Evolutionary conservation across 1,284 basidiomycete species (phyloP), one percentile per base, ranked within the genome.

Genomic region (Exobasidium cylindrosporum): DNA sequence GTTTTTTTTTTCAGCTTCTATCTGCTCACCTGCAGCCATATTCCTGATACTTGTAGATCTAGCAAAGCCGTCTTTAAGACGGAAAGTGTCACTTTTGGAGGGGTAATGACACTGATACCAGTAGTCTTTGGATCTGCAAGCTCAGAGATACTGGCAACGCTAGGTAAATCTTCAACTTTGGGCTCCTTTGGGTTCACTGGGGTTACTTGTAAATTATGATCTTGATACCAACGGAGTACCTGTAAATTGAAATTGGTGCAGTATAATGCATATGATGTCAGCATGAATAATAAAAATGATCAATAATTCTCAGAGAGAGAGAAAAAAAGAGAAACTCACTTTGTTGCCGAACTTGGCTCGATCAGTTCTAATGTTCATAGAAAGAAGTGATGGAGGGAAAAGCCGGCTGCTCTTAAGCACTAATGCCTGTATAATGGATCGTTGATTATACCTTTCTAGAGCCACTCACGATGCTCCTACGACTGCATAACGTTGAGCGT

Each of bases 141-240:
- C 21, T 68, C 57, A 31, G 26, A 26, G 14, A 70, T 62, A 1
- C 52, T 54, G 2, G 69, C 62, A 2, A 62, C 46, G 11, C 61
- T 64, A 3, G 62, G 46, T 14, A 64, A 31, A 7, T 64, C 61
- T 40, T 77, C 77, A 50, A 78, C 69, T 40, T 61, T 61, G 23
- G 62, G 24, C 52, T 72, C 68, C 32, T 70, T 72, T 6, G 77
- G 73, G 47, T 78, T 69, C 30, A 79, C 70, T 5, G 77, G 74
- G 1, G 73, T 74, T 2, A 68, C 66, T 3, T 70, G 61, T 49
- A 78, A 54, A 17, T 65, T 49, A 43, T 69, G 58, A 6, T 65
- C 56, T 30, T 73, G 66, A 50, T 79, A 78, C 77, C 76, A 79
- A 30, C 70, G 72, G 6, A 79, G 55, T 10, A 75, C 73, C 71